phyloP scores from a whole-genome alignment of 306 rosid genomes.

The Vigna angularis region DNA sequence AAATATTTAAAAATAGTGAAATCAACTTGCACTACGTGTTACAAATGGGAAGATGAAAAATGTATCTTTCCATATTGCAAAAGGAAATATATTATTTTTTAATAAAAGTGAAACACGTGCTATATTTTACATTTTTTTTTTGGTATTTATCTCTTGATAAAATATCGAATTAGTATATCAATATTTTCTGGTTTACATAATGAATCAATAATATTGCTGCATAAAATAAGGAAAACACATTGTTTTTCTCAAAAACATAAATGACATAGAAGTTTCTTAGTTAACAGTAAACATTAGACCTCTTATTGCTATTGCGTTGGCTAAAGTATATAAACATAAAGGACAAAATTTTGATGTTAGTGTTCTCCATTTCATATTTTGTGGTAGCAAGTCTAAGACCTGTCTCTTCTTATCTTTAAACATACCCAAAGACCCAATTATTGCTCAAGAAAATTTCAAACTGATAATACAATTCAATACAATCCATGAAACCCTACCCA shows the following conservation, averaged over 20 bases:
- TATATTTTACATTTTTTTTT: no score
- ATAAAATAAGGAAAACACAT: not conserved
- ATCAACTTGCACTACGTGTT: not conserved
- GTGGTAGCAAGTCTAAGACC: constrained; percentile 33
- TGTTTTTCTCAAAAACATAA: not conserved
- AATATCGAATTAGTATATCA: not conserved
- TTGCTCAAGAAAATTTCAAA: constrained; percentile 31
- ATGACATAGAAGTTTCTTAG: constrained; percentile 27
- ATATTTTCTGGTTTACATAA: not conserved
- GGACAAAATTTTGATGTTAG: no score
- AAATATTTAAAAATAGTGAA: not conserved
- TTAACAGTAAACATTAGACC: constrained; percentile 43
- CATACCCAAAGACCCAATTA: constrained; percentile 29
- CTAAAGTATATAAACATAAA: constrained; percentile 1
- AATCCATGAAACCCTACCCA: constrained; percentile 18
- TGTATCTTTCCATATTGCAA: not conserved
- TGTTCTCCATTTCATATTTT: constrained; percentile 36
- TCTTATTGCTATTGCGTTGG: not conserved
- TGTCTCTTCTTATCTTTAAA: constrained; percentile 50
- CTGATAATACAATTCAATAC: not conserved
- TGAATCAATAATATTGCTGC: no score
- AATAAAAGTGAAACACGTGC: not conserved
- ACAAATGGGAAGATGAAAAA: not conserved
- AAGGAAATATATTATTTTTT: no score
- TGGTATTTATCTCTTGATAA: not conserved